phyloP scores from a whole-genome alignment of 2,329 filamentous ascomycete species.

The Trichoderma sp. region DNA sequence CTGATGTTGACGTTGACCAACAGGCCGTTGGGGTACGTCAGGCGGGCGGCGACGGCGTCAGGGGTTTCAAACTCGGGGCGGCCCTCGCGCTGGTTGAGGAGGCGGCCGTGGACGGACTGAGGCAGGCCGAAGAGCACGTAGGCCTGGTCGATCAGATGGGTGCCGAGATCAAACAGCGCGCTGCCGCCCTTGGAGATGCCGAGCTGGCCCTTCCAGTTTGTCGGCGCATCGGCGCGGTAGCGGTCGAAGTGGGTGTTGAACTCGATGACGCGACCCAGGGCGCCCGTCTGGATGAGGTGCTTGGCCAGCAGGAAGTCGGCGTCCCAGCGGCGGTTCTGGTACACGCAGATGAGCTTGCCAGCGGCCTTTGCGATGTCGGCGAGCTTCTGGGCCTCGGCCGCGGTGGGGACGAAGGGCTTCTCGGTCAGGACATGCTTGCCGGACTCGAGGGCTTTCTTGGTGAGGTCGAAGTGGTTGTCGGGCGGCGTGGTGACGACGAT shows the following conservation, averaged over 20 bases:
- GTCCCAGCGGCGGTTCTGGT: constrained; percentile 76
- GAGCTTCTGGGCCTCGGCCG: constrained; percentile 63
- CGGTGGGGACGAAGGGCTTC: constrained; percentile 76
- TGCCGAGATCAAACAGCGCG: constrained; percentile 70
- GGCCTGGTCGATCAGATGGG: constrained; percentile 73
- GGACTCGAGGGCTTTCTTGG: constrained; percentile 61
- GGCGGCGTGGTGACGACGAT: constrained; percentile 71
- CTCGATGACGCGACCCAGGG: constrained; percentile 69
- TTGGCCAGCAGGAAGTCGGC: constrained; percentile 69
- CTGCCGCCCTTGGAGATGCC: constrained; percentile 61
- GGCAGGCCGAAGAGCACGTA: constrained; percentile 70
- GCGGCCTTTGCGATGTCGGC: constrained; percentile 51
- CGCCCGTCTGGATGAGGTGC: constrained; percentile 56
- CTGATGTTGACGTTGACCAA: constrained; percentile 67
- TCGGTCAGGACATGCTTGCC: constrained; percentile 79
- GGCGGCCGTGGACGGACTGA: constrained; percentile 61
- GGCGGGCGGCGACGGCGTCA: constrained; percentile 59
- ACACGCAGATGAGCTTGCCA: constrained; percentile 59
- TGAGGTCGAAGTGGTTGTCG: constrained; percentile 64
- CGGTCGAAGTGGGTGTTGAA: constrained; percentile 80
- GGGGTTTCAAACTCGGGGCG: constrained; percentile 46
- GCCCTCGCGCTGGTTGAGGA: constrained; percentile 62
- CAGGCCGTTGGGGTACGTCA: constrained; percentile 62
- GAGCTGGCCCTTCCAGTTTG: constrained; percentile 64
- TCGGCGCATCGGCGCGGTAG: constrained; percentile 57